Conservation (phyloP, 345 rosid species). For the Cardiospermum halicacabum region DNA sequence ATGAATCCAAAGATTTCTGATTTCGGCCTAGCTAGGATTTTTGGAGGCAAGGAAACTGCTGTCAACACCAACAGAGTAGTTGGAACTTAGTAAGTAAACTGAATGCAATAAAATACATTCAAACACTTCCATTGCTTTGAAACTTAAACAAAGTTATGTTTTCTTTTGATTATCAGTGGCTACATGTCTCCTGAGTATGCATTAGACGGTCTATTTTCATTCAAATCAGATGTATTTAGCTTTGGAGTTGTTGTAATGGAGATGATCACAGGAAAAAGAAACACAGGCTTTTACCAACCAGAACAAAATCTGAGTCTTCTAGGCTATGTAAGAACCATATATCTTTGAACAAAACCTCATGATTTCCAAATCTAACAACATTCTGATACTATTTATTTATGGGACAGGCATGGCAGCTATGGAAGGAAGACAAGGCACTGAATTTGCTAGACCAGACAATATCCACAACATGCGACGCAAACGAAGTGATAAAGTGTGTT, state of each 20-base stretch:
- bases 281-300: slow-evolving; percentile 12
- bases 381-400: slow-evolving; percentile 1
- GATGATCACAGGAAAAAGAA: slow-evolving; percentile 27
- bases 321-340: slow-evolving; percentile 17
- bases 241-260: slow-evolving; percentile 32
- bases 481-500: slow-evolving; percentile 37
- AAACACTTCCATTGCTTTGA: neutral
- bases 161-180: slow-evolving; percentile 30
- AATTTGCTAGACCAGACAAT: slow-evolving; percentile 37
- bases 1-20: slow-evolving; percentile 80
- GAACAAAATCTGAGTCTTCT: slow-evolving; percentile 17
- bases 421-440: slow-evolving; percentile 35
- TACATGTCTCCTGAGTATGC: slow-evolving; percentile 24
- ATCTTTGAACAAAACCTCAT: too few relatives aligned
- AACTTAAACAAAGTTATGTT: slow-evolving; percentile 12
- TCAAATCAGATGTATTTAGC: slow-evolving; percentile 32
- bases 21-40: slow-evolving; percentile 71
- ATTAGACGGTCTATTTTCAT: slow-evolving; percentile 24
- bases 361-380: slow-evolving; percentile 2
- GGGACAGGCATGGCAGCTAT: slow-evolving; percentile 50
- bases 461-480: slow-evolving; percentile 16
- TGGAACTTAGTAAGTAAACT: slow-evolving; percentile 61
- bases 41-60: slow-evolving; percentile 46
- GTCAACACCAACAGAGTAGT: slow-evolving; percentile 56
- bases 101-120: neutral